phyloP scores from a whole-genome alignment of 805 yeast species.

The Metschnikowia sp. region DNA sequence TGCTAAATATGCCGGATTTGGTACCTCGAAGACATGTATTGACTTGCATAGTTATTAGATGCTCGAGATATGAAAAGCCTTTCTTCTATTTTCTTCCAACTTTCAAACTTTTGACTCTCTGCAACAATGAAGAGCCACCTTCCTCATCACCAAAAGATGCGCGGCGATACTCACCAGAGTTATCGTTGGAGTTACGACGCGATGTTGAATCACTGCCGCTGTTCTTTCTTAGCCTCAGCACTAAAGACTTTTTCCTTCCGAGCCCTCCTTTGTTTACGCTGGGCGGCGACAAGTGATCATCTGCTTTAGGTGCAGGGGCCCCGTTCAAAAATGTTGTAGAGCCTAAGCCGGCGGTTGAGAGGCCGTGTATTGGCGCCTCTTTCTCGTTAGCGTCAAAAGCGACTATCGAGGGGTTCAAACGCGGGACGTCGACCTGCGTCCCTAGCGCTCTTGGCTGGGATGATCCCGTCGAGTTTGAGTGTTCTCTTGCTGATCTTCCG shows the following conservation, averaged over 20 bases:
- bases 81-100: conserved; percentile 51
- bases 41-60: too few species aligned
- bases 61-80: not conserved
- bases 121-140: conserved; percentile 49
- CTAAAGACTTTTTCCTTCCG: conserved; percentile 80
- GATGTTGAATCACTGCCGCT: conserved; percentile 30
- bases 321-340: conserved; percentile 92
- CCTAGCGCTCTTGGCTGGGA: conserved; percentile 15
- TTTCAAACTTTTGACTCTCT: conserved; percentile 86
- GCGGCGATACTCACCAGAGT: conserved; percentile 14
- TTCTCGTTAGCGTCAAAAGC: conserved; percentile 70
- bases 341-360: conserved; percentile 83
- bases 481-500: conserved; percentile 22
- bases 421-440: conserved; percentile 36
- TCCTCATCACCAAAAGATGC: conserved; percentile 17
- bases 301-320: conserved; percentile 75
- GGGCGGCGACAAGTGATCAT: conserved; percentile 21
- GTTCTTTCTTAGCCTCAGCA: conserved; percentile 55
- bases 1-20: too few species aligned
- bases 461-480: not conserved
- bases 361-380: conserved; percentile 79
- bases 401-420: conserved; percentile 49
- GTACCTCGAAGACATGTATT: too few species aligned
- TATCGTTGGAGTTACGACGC: conserved; percentile 32
- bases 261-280: conserved; percentile 41